Conservation (phyloP, 352 stramenopile genomes). For the Peronospora destructor region DNA sequence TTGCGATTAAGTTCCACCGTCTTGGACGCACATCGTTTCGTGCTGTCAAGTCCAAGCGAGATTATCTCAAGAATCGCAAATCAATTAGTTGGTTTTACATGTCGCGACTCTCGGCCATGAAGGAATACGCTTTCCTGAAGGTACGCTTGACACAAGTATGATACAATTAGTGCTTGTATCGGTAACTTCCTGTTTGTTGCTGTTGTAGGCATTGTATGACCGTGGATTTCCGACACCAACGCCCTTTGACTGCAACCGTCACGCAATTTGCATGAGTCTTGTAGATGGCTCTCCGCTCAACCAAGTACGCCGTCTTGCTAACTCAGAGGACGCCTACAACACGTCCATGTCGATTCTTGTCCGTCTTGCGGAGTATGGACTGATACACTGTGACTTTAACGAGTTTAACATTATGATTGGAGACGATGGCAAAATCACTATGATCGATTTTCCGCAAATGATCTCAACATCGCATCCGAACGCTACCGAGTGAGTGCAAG, state of each 20-base stretch:
- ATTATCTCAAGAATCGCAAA: slow-evolving; percentile 96
- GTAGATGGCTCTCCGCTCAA: slow-evolving; percentile 94
- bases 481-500: slow-evolving; percentile 88
- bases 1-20: slow-evolving; percentile 99
- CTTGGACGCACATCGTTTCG: slow-evolving; percentile 97
- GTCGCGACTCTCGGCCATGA: slow-evolving; percentile 95
- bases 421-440: slow-evolving; percentile 90
- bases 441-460: slow-evolving; percentile 99
- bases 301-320: slow-evolving; percentile 89
- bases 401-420: slow-evolving; percentile 99
- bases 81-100: slow-evolving; percentile 98
- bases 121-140: slow-evolving; percentile 99
- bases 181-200: slow-evolving; percentile 5
- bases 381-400: slow-evolving; percentile 99
- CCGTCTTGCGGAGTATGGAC: slow-evolving; percentile 92
- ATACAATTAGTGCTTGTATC: neutral
- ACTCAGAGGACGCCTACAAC: slow-evolving; percentile 94
- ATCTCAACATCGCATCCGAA: slow-evolving; percentile 98
- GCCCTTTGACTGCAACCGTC: slow-evolving; percentile 96
- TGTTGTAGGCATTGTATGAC: slow-evolving; percentile 84
- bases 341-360: slow-evolving; percentile 94
- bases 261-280: slow-evolving; percentile 96
- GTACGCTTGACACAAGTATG: slow-evolving; percentile 17
- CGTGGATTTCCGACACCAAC: slow-evolving; percentile 96
- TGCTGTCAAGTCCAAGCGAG: slow-evolving; percentile 95